Evolutionary conservation across 2,329 filamentous ascomycete species (phyloP), one percentile per base, ranked within the genome.

Genomic region (Pseudogymnoascus sp.): DNA sequence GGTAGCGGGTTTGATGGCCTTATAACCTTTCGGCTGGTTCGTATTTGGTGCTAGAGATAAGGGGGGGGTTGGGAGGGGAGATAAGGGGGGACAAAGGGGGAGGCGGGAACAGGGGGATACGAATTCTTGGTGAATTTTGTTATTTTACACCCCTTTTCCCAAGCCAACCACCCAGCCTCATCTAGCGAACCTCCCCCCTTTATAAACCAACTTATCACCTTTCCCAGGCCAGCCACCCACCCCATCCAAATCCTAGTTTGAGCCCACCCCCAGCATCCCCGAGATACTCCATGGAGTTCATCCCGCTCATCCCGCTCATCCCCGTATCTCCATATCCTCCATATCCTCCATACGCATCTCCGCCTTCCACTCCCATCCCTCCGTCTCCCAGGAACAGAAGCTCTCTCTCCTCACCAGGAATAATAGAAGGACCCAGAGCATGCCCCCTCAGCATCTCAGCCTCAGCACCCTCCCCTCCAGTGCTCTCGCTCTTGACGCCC

Each of bases 291-390:
- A 56, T 38, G 7, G 6, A 16, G 50, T 53, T 12, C 66, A 59
- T 12, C 56, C 16, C 59, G 35, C 28, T 12, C 66, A 59, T 12
- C 56, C 16, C 59, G 35, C 28, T 59, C 61, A n/a, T 59, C 67
- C 66, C n/a, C 70, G 59, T 42, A 70, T 71, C 53, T 70, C 69
- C 69, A 70, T 70, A 4, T n/a, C 69, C 31, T 66, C 64, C 69
- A 70, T 70, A 4, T n/a, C 69, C 31, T 66, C 64, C 18, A 70
- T 60, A 25, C 5, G 11, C 16, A 60, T 60, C 47, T 6, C 47
- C 25, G 10, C 47, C 12, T 8, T 56, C 47, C 25, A 56, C 47
- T n/a, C 25, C 25, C 25, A 56, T 31, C n/a, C 47, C 47, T 33
- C 25, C 25, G n/a, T 56, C 25, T 18, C 8, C 25, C n/a, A 56